A percentile compares a stretch with the other conserved stretches of the same genome.
Conservation (phyloP, 306 rosid genomes). For the Glycine tomentella region DNA sequence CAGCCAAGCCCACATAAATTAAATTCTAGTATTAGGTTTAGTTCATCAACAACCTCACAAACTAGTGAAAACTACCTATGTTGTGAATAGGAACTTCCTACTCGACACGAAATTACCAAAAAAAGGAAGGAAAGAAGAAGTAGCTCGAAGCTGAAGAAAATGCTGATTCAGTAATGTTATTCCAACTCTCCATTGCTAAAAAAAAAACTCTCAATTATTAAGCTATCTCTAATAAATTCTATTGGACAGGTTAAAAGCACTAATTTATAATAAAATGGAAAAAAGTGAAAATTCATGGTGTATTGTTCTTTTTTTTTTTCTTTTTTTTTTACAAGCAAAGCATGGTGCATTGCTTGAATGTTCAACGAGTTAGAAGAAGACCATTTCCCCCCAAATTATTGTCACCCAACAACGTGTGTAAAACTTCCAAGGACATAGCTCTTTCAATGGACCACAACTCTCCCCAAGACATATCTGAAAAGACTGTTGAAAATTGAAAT, state of each 20-base stretch:
- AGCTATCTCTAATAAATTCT: no score
- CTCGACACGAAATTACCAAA: neutral
- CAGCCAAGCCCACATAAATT: neutral
- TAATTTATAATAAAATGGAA: neutral
- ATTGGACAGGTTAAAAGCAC: neutral
- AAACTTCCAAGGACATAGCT: neutral
- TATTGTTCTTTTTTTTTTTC: no score
- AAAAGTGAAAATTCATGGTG: neutral
- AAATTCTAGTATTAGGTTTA: neutral
- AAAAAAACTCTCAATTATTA: no score
- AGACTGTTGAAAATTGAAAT: neutral
- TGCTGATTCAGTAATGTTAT: neutral
- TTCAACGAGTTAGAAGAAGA: no score
- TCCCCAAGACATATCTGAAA: neutral
- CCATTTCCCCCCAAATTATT: no score
- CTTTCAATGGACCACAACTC: neutral
- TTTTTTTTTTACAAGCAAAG: no score
- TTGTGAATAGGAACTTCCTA: neutral
- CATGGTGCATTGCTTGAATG: neutral
- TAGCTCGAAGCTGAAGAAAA: neutral
- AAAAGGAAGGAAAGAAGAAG: neutral
- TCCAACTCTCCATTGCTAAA: no score
- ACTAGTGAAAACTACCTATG: neutral
- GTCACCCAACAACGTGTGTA: neutral
- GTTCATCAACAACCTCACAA: neutral